phyloP scores from a whole-genome alignment of 306 rosid genomes.

The Rosa persica region DNA sequence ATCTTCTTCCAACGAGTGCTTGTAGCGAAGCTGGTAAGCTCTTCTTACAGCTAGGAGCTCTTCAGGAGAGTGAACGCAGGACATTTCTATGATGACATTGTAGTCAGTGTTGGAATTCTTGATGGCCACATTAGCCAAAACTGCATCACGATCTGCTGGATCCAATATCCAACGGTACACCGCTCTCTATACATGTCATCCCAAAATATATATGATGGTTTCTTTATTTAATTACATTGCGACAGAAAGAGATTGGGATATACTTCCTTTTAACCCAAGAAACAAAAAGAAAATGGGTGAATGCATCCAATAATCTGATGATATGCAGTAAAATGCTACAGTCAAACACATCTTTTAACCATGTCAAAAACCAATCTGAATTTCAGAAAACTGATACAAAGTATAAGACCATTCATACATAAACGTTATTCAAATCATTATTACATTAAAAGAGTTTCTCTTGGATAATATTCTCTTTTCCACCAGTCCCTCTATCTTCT shows the following conservation, averaged over 20 bases:
- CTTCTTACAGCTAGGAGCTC: slow-evolving; percentile 62
- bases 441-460: neutral
- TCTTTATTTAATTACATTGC: neutral
- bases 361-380: neutral
- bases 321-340: neutral
- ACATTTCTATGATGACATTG: slow-evolving; percentile 55
- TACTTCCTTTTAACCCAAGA: neutral
- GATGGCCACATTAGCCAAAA: slow-evolving; percentile 61
- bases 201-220: neutral
- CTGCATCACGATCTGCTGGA: slow-evolving; percentile 70
- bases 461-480: neutral
- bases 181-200: slow-evolving; percentile 48
- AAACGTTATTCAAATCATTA: neutral
- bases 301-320: neutral
- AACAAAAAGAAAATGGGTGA: neutral
- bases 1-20: slow-evolving; percentile 82
- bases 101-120: slow-evolving; percentile 35
- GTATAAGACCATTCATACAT: neutral
- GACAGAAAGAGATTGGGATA: neutral
- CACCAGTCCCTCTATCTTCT: neutral
- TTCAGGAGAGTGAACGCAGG: slow-evolving; percentile 53
- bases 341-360: neutral
- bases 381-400: neutral
- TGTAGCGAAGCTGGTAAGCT: slow-evolving; percentile 72
- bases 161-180: slow-evolving; percentile 77